A percentile compares a stretch with the other conserved stretches of the same genome.
Conservation (phyloP, 169 alveolate species). For the Eimeria acervulina region DNA sequence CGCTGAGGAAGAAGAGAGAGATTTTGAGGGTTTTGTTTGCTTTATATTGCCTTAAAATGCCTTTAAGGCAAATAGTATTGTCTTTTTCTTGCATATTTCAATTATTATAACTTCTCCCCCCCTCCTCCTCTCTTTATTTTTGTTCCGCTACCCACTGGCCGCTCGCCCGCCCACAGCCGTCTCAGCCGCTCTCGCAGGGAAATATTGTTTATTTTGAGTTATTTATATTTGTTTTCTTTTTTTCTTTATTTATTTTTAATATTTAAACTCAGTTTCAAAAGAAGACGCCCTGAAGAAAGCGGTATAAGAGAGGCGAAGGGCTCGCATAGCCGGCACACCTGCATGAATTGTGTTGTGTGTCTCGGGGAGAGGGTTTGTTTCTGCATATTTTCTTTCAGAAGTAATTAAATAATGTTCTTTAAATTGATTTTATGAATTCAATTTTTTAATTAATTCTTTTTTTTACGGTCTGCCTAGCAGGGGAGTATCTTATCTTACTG, state of each 20-base stretch:
- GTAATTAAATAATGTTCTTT: neutral
- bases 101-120: neutral
- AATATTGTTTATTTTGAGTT: neutral
- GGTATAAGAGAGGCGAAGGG: neutral
- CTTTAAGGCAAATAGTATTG: neutral
- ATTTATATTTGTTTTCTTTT: neutral
- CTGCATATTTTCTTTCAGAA: neutral
- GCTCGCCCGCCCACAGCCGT: constrained; percentile 1
- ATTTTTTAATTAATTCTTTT: neutral
- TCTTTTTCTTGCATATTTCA: neutral
- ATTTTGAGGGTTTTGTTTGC: neutral
- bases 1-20: neutral
- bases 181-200: neutral
- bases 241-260: neutral
- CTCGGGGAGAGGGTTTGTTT: neutral
- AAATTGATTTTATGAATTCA: neutral
- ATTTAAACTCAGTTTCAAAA: neutral
- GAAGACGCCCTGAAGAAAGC: neutral
- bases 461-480: too few species aligned
- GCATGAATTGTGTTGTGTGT: constrained; percentile 9
- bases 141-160: neutral
- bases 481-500: too few species aligned
- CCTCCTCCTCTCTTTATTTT: neutral
- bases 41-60: neutral
- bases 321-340: neutral